Evolutionary conservation across 768 basidiomycete species (phyloP).

Genomic region (Pluteus cervinus): DNA sequence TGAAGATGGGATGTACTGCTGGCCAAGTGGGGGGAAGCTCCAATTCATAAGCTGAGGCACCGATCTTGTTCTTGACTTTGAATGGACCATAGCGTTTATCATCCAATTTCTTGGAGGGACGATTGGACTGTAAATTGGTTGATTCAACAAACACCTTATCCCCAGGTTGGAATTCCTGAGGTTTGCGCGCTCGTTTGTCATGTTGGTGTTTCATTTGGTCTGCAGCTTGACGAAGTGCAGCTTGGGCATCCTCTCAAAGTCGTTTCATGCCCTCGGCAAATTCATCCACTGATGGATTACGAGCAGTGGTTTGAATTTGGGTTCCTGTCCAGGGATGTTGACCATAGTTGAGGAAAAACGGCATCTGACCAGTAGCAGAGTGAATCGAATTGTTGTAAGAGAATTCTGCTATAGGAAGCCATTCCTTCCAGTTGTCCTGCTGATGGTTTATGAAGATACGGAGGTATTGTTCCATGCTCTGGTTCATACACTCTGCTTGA

Average conservation of each 20-base stretch:
- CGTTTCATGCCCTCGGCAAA: slow-evolving; percentile 15
- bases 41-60: slow-evolving; percentile 11
- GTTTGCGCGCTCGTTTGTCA: no score
- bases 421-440: slow-evolving; percentile 10
- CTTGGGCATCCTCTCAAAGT: slow-evolving; percentile 11
- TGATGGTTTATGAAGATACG: slow-evolving; percentile 11
- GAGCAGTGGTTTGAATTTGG: slow-evolving; percentile 9
- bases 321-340: slow-evolving; percentile 15
- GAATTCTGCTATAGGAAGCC: slow-evolving; percentile 11
- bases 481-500: slow-evolving; percentile 15
- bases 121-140: slow-evolving; percentile 9
- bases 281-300: slow-evolving; percentile 11
- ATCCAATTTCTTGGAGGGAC: slow-evolving; percentile 15
- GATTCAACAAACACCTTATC: slow-evolving; percentile 18
- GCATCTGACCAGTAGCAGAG: slow-evolving; percentile 8
- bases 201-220: slow-evolving; percentile 15
- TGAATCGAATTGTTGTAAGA: slow-evolving; percentile 12
- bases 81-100: slow-evolving; percentile 20
- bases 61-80: slow-evolving; percentile 13
- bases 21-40: slow-evolving; percentile 14
- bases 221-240: slow-evolving; percentile 12
- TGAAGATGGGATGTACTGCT: no score
- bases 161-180: slow-evolving; percentile 7
- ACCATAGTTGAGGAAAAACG: slow-evolving; percentile 22
- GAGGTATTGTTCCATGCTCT: slow-evolving; percentile 16